A percentile compares a stretch with the other conserved stretches of the same genome.
phyloP scores from a whole-genome alignment of 106 monocot species.

The Xerophyta viscosa region DNA sequence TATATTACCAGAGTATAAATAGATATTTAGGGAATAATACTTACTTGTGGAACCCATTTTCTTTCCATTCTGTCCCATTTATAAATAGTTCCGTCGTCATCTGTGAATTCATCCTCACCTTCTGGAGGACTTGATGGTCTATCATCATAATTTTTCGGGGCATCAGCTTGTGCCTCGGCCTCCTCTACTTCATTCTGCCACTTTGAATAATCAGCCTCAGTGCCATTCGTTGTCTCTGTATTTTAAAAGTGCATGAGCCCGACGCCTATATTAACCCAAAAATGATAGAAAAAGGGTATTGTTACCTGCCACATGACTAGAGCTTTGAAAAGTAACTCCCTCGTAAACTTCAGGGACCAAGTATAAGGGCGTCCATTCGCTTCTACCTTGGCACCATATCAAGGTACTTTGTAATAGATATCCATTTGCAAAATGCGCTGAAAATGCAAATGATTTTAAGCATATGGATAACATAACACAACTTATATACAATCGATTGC shows the following conservation, averaged over 20 bases:
- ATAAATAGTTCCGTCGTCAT: constrained; percentile 93
- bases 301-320: constrained; percentile 20
- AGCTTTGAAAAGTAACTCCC: constrained; percentile 8
- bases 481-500: too few relatives aligned
- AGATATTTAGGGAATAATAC: constrained; percentile 2
- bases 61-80: constrained; percentile 82
- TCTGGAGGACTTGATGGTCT: constrained; percentile 80
- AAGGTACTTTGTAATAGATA: constrained; percentile 58
- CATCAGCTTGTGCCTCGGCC: constrained; percentile 24
- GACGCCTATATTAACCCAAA: too few relatives aligned
- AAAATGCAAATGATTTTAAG: background rate
- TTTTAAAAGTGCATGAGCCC: background rate
- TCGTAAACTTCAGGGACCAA: constrained; percentile 53
- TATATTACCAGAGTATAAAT: too few relatives aligned
- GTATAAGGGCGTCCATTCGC: constrained; percentile 77
- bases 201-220: constrained; percentile 45
- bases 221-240: constrained; percentile 17
- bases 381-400: constrained; percentile 79
- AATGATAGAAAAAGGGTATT: too few relatives aligned
- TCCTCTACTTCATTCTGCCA: constrained; percentile 53
- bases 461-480: too few relatives aligned
- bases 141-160: too few relatives aligned
- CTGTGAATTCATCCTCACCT: constrained; percentile 92
- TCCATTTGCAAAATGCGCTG: constrained; percentile 79
- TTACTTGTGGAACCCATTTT: constrained; percentile 96